Evolutionary conservation across 148 eudicot genomes (phyloP).

Genomic region (Rhododendron mucronatum): DNA sequence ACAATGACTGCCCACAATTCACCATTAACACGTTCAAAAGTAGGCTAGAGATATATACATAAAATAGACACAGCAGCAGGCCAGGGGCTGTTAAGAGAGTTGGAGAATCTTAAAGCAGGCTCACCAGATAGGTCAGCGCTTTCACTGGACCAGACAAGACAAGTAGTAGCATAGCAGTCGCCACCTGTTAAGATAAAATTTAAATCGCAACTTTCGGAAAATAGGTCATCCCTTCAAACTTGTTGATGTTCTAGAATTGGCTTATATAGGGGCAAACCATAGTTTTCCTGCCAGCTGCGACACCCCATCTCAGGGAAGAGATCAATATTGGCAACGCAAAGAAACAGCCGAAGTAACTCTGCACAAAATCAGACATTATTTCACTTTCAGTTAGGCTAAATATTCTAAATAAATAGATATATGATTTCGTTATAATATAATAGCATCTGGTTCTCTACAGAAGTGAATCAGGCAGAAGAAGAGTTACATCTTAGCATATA

Average conservation of each 20-base stretch:
- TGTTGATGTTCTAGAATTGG: background rate
- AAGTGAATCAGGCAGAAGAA: too few species aligned
- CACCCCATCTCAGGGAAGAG: conserved; percentile 90
- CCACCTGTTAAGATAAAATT: conserved; percentile 47
- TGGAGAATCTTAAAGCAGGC: conserved; percentile 10
- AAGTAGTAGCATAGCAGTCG: conserved; percentile 66
- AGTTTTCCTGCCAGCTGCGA: conserved; percentile 90
- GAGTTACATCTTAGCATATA: too few species aligned
- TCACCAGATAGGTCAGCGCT: conserved; percentile 76
- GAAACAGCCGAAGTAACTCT: conserved; percentile 95
- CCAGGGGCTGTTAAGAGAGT: background rate
- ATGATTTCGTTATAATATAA: too few species aligned
- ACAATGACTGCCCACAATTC: background rate
- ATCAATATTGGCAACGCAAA: conserved; percentile 87
- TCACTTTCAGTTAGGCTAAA: background rate
- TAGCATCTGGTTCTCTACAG: too few species aligned
- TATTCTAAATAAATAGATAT: too few species aligned
- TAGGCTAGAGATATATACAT: background rate
- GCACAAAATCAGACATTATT: conserved; percentile 22
- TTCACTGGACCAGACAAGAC: conserved; percentile 92
- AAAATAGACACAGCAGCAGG: background rate
- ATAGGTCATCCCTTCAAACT: background rate
- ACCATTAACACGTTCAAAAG: background rate
- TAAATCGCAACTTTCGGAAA: conserved; percentile 2
- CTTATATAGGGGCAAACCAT: conserved; percentile 47